These are phyloP conservation scores for Melaleuca alternifolia DNA, from an alignment of 345 rosid genomes.

Conservation along the genomic window DNA sequence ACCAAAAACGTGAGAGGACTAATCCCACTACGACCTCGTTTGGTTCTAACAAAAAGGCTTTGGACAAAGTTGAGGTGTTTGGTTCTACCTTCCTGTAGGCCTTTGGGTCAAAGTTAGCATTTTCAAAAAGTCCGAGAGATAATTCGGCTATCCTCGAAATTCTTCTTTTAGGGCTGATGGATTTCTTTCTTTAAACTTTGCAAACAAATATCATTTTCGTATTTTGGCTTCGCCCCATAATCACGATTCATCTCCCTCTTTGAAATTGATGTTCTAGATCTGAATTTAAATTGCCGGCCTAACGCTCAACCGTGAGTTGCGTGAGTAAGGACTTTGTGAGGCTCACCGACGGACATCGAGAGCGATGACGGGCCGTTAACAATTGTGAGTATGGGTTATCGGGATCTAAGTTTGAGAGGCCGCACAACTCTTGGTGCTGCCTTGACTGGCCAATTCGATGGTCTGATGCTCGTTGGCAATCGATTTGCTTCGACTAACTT, in stretches of 20 bases:
- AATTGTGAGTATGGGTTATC: accelerated
- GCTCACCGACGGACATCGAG: accelerated
- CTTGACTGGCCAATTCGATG: accelerated
- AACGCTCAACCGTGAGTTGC: accelerated
- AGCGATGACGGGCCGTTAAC: accelerated
- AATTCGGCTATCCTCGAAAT: not conserved
- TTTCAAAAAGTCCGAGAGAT: not conserved
- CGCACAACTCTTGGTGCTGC: accelerated
- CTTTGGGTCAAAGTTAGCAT: accelerated
- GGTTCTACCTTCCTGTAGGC: accelerated
- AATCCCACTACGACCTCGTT: accelerated
- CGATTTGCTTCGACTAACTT: not conserved
- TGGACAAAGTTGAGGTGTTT: not conserved
- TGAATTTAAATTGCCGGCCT: accelerated
- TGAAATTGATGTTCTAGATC: accelerated
- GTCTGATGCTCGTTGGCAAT: not conserved
- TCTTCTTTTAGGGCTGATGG: not conserved
- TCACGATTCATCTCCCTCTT: not conserved
- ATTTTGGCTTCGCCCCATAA: not conserved
- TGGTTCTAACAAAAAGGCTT: not conserved
- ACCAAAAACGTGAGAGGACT: not conserved
- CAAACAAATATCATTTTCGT: not conserved
- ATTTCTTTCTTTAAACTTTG: not conserved
- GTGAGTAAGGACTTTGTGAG: not conserved
- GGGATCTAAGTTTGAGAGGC: accelerated